These are phyloP conservation scores for Caryopteris hybrid DNA, from an alignment of 305 asterid genomes.

Conservation along the genomic window DNA sequence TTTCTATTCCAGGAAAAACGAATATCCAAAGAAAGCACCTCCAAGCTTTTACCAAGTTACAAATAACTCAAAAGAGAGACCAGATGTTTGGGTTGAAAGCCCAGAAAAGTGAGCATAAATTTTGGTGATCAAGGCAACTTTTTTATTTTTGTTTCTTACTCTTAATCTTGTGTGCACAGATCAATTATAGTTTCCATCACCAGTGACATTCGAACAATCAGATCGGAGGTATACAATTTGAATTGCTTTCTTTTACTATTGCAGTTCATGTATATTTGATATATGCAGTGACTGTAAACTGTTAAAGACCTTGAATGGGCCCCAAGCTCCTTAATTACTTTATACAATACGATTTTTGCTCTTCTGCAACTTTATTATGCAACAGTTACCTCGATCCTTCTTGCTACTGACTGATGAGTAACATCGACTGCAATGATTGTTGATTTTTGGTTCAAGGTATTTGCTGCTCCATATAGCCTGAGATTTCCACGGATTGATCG, in stretches of 20 bases:
- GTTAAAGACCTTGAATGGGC: neutral
- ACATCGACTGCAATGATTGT: conserved; percentile 6
- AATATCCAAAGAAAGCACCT: conserved; percentile 78
- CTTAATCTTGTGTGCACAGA: conserved; percentile 36
- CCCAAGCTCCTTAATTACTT: no score
- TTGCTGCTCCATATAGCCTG: conserved; percentile 95
- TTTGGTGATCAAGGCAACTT: conserved; percentile 1
- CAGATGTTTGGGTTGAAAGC: conserved; percentile 97
- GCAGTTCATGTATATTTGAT: neutral
- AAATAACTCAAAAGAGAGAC: conserved; percentile 89
- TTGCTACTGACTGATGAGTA: neutral
- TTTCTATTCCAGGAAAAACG: conserved; percentile 61
- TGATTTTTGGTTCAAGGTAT: conserved; percentile 51
- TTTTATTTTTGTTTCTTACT: conserved; percentile 16
- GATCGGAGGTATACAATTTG: conserved; percentile 73
- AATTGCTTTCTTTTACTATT: conserved; percentile 6
- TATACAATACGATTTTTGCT: neutral
- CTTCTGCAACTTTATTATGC: conserved; percentile 10
- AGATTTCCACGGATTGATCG: conserved; percentile 97
- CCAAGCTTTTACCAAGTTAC: conserved; percentile 94
- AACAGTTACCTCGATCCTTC: conserved; percentile 7
- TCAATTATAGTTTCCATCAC: conserved; percentile 83
- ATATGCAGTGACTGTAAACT: neutral
- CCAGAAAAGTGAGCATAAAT: conserved; percentile 72
- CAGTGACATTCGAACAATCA: conserved; percentile 94